Evolutionary conservation across 345 rosid species (phyloP), one percentile per base, ranked within the genome.

Genomic region (Rhodomyrtus tomentosa): DNA sequence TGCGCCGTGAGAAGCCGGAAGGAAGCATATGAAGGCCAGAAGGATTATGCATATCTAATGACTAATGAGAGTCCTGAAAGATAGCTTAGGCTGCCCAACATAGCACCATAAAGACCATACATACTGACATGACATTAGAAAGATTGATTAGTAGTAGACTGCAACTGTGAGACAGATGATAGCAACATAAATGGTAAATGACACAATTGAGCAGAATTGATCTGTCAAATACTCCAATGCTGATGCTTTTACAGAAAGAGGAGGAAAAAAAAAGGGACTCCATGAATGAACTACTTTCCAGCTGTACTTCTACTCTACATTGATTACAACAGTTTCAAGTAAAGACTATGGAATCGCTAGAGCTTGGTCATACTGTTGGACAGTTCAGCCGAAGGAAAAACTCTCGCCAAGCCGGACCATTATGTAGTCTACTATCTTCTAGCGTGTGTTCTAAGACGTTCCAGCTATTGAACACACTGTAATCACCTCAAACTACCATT

Each of bases 401-500:
- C 79, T 16, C 79, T 68, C 24, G 16, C 10, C 2, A 0, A 36
- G 79, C 24, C 3, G 13, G 79, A 68, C 79, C 79, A 21, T 68
- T 68, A 18, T 36, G 79, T 22, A 2, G 1, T 68, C 76, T 32
- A 8, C 76, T 36, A 16, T 68, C 79, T 68, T 36, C 79, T 36
- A 36, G 45, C 25, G 0, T 36, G 79, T 68, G 79, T 21, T 68
- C 45, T 68, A 68, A 68, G 45, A 68, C 10, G 4, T 36, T 68
- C 45, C 79, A 36, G 18, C 79, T 18, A 18, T 36, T 36, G 3
- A 40, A 68, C 79, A 68, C 79, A 81, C 42, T 16, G 55, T 25
- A 82, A 10, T 56, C 16, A 81, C 84, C 80, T 93, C 92, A 97
- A 85, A 97, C 96, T 25, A 91, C 98, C 99, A 97, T 95, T 90